phyloP scores from a whole-genome alignment of 2,329 filamentous ascomycete genomes.

The Fusarium acutatum region DNA sequence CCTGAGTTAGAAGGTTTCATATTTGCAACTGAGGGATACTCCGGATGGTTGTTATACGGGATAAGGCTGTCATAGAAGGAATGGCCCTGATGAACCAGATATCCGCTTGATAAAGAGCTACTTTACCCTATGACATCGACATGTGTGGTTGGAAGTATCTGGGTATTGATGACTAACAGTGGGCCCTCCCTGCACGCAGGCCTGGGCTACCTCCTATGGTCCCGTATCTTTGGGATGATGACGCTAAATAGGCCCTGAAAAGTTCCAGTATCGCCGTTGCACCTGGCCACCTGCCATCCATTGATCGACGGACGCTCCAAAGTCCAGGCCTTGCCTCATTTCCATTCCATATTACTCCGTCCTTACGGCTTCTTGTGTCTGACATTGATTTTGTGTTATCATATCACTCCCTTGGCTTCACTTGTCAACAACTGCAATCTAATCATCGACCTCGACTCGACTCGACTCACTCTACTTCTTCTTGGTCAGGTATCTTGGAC shows the following conservation, averaged over 20 bases:
- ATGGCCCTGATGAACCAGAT: neutral
- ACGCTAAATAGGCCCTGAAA: conserved; percentile 12
- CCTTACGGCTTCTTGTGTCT: neutral
- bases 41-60: conserved; percentile 1
- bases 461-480: neutral
- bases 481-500: neutral
- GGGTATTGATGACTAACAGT: conserved; percentile 20
- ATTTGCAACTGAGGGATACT: conserved; percentile 3
- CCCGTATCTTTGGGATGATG: neutral
- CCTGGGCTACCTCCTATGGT: neutral
- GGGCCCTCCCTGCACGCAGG: neutral
- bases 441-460: neutral
- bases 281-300: neutral
- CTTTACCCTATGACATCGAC: neutral
- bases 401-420: neutral
- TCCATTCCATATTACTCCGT: neutral
- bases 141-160: neutral
- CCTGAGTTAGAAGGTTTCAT: conserved; percentile 3
- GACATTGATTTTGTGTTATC: neutral
- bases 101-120: conserved; percentile 10
- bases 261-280: neutral
- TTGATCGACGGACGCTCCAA: neutral
- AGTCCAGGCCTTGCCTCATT: neutral
- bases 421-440: neutral
- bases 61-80: neutral